Evolutionary conservation across 2,329 filamentous ascomycete genomes (phyloP).

Genomic region (Cladosporium oxysporum): DNA sequence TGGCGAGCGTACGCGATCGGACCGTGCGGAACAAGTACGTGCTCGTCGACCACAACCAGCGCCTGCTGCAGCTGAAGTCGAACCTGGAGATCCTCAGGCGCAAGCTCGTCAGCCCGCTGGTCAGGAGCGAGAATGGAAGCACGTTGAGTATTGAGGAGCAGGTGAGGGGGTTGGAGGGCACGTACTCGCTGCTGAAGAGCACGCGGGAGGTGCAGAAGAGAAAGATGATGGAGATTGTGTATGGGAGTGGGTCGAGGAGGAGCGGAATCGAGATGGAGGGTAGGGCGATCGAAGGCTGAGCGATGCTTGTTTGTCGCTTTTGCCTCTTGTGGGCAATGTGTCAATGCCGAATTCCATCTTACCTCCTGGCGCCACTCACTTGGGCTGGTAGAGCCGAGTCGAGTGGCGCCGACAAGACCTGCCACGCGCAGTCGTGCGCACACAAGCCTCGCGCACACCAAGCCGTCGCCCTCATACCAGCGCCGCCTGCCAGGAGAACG

Average conservation of each 20-base stretch:
- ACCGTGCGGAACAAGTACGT: slow-evolving; percentile 87
- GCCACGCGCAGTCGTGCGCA: not conserved
- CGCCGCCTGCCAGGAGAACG: not conserved
- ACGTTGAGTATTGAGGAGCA: slow-evolving; percentile 80
- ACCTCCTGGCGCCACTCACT: too few species aligned
- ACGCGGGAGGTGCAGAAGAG: slow-evolving; percentile 69
- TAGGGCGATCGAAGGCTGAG: slow-evolving; percentile 13
- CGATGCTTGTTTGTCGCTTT: too few species aligned
- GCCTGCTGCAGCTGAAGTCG: slow-evolving; percentile 79
- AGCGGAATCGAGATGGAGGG: slow-evolving; percentile 23
- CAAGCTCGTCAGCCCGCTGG: slow-evolving; percentile 81
- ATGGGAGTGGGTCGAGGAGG: slow-evolving; percentile 32
- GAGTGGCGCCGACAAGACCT: too few species aligned
- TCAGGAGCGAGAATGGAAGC: slow-evolving; percentile 67
- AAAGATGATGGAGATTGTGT: slow-evolving; percentile 39
- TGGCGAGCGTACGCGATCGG: slow-evolving; percentile 75
- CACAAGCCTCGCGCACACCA: not conserved
- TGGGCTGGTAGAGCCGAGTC: too few species aligned
- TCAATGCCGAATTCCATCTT: too few species aligned
- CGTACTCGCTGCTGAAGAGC: slow-evolving; percentile 73
- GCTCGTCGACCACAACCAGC: slow-evolving; percentile 82
- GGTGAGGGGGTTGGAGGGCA: slow-evolving; percentile 77
- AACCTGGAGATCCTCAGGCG: slow-evolving; percentile 81
- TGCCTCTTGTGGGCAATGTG: not conserved
- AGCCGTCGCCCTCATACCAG: not conserved